Percentiles rank a stretch among this genome's conserved stretches.
Evolutionary conservation across 306 rosid genomes (phyloP).

Genomic region (Cicer yamashitae): DNA sequence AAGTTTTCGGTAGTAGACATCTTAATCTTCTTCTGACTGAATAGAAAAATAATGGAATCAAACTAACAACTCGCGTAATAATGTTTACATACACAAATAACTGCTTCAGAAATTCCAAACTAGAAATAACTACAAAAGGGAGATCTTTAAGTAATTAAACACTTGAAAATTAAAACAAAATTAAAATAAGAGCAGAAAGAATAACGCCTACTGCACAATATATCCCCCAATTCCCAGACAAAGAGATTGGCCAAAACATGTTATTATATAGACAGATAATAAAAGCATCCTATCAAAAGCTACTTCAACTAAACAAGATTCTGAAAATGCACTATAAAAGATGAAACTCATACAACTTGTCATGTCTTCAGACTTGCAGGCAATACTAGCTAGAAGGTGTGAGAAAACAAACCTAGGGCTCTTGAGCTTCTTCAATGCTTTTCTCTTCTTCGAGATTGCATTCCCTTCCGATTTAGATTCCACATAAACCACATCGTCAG

Average conservation of each 20-base stretch:
- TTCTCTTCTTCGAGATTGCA: slow-evolving; percentile 68
- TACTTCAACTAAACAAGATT: slow-evolving; percentile 32
- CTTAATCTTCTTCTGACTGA: slow-evolving; percentile 79
- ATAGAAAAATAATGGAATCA: slow-evolving; percentile 40
- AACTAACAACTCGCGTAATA: slow-evolving; percentile 32
- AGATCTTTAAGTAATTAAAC: slow-evolving; percentile 24
- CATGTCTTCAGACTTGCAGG: background rate
- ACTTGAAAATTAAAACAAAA: background rate
- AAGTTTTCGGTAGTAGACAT: slow-evolving; percentile 51
- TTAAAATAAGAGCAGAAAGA: slow-evolving; percentile 24
- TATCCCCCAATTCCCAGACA: background rate
- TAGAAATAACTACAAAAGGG: background rate
- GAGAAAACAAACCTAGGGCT: slow-evolving; percentile 64
- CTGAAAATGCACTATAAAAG: slow-evolving; percentile 14
- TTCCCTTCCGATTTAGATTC: slow-evolving; percentile 44
- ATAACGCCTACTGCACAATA: slow-evolving; percentile 4
- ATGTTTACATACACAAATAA: slow-evolving; percentile 25
- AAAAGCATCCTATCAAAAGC: slow-evolving; percentile 14
- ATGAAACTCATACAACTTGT: background rate
- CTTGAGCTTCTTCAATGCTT: slow-evolving; percentile 64
- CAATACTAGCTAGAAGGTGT: background rate
- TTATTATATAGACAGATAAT: background rate
- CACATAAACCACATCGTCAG: slow-evolving; percentile 48
- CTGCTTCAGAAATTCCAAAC: slow-evolving; percentile 24
- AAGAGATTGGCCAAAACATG: slow-evolving; percentile 24